Evolutionary conservation across 371 early-diverging fungal genomes (phyloP), one percentile per base, ranked within the genome.

Genomic region (Dinochytrium kinnereticum): DNA sequence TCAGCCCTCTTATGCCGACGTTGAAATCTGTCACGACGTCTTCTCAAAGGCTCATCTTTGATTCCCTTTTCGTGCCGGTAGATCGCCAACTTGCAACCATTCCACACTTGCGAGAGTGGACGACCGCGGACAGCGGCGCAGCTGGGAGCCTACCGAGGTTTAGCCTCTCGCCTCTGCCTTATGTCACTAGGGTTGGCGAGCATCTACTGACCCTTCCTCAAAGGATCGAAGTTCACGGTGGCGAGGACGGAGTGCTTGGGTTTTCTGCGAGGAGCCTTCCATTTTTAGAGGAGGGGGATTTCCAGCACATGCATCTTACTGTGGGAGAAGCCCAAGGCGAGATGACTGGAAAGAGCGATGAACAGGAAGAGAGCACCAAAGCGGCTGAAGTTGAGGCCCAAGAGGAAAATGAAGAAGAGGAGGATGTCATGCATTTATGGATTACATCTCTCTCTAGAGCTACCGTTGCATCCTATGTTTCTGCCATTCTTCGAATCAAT

Each of bases 131-230:
- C 13, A 10, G 10, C 24, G 64, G n/a, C 21, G 53, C 28, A 31
- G 17, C 34, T 26, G 33, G 2, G 1, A 82, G 87, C 38, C 80
- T 88, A 34, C 89, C 88, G 5, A 80, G 82, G 61, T 89, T 90
- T 82, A 85, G 88, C 72, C 68, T 89, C 34, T 85, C 85, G 28
- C 93, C 92, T 1, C 84, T 78, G 36, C 84, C 86, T 15, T 91
- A 91, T 72, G 89, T 91, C 40, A 90, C 91, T 3, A 83, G 87
- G 44, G 76, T 91, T 26, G 88, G 92, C n/a, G 90, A 91, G 69
- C 87, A 89, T 68, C 74, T 93, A 1, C 76, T 90, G 37, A 87
- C 86, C 66, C 76, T 93, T 15, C 92, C 93, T 5, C 90, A 90
- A 71, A 88, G 90, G 34, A 85, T 93, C 68, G 92, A 91, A 49